Conservation (phyloP, 305 asterid species). For the Fraxinus sp. region DNA sequence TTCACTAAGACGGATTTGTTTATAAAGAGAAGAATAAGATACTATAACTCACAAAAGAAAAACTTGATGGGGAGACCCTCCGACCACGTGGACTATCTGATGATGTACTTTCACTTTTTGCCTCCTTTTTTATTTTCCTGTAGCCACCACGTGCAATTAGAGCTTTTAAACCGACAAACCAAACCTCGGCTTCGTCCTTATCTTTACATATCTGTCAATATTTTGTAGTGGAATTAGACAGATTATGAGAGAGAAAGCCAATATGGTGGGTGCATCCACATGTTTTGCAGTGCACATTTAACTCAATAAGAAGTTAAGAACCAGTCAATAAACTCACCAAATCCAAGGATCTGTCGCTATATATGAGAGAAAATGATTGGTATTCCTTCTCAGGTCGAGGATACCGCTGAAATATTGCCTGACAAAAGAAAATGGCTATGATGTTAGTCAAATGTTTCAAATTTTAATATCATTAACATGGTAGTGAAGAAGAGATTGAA, state of each 20-base stretch:
- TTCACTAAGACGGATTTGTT: not conserved
- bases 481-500: not conserved
- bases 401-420: constrained; percentile 69
- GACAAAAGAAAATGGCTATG: constrained; percentile 23
- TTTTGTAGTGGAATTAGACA: constrained; percentile 17
- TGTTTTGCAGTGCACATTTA: constrained; percentile 16
- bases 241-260: not conserved
- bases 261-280: not conserved
- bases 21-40: constrained; percentile 17
- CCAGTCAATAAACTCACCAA: constrained; percentile 51
- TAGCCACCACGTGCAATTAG: constrained; percentile 53
- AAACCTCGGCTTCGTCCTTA: constrained; percentile 94
- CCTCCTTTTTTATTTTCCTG: constrained; percentile 47
- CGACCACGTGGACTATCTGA: constrained; percentile 52
- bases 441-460: constrained; percentile 26
- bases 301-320: constrained; percentile 14
- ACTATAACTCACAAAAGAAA: constrained; percentile 44
- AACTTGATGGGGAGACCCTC: constrained; percentile 43
- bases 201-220: constrained; percentile 83
- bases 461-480: not conserved
- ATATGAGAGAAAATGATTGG: constrained; percentile 78
- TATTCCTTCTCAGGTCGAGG: constrained; percentile 88
- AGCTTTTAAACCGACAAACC: constrained; percentile 85
- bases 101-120: constrained; percentile 41
- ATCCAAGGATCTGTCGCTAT: constrained; percentile 66